These are phyloP conservation scores for Sonneratia caseolaris DNA, from an alignment of 345 rosid species.

Conservation along the genomic window DNA sequence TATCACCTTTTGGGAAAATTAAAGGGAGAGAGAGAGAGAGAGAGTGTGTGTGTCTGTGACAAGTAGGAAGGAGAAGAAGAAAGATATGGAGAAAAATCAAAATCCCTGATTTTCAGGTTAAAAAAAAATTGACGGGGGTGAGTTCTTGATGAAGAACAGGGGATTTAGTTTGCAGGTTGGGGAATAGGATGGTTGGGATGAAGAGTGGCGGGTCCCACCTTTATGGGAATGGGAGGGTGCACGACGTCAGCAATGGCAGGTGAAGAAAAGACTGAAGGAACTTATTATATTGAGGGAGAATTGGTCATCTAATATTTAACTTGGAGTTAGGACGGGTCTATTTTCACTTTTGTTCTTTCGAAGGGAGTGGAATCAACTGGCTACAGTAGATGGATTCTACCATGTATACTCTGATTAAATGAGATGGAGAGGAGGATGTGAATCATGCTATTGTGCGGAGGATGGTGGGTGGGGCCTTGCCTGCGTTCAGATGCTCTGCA, in stretches of 20 bases:
- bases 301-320: no score
- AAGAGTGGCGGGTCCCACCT: neutral
- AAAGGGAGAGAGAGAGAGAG: no score
- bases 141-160: no score
- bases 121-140: no score
- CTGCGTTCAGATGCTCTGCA: neutral
- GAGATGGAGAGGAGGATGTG: neutral
- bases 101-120: neutral
- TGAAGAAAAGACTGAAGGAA: neutral
- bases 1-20: no score
- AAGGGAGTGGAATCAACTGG: neutral
- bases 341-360: no score
- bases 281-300: no score
- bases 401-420: neutral
- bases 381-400: neutral
- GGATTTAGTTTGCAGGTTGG: neutral
- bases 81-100: neutral
- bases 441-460: neutral
- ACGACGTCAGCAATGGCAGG: slow-evolving; percentile 1
- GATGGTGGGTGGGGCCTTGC: neutral
- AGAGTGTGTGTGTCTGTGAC: no score
- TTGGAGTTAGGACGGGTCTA: no score
- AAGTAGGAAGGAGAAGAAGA: no score
- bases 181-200: neutral
- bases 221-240: neutral